Conservation (phyloP, 2,329 filamentous ascomycete genomes). For the Plectosphaerella cucumerina region DNA sequence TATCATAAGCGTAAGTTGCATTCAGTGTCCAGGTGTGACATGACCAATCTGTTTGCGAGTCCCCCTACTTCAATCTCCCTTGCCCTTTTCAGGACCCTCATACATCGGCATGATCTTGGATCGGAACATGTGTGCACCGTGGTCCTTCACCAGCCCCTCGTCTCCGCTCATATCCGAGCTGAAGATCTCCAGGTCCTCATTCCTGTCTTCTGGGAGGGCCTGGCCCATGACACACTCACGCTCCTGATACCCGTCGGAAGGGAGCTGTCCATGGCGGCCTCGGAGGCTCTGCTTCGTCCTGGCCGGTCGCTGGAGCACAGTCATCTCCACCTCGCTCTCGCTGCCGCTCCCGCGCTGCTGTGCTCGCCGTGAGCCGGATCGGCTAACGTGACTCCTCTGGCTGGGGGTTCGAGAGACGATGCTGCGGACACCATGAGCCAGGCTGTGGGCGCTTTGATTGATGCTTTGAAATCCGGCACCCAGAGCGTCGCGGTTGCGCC, state of each 20-base stretch:
- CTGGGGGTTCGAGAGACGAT: constrained; percentile 13
- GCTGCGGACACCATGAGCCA: constrained; percentile 26
- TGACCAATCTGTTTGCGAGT: too few species aligned
- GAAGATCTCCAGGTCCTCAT: constrained; percentile 15
- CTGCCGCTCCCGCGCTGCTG: constrained; percentile 6
- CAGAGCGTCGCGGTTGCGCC: constrained; percentile 29
- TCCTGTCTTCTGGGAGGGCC: constrained; percentile 27
- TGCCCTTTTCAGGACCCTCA: neutral
- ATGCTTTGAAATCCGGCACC: constrained; percentile 31
- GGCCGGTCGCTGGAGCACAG: constrained; percentile 8
- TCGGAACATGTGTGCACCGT: constrained; percentile 7
- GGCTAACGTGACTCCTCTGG: constrained; percentile 2
- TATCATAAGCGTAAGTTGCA: too few species aligned
- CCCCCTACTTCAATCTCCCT: neutral
- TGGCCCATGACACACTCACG: constrained; percentile 33
- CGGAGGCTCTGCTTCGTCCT: constrained; percentile 10
- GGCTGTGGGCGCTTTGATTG: constrained; percentile 27
- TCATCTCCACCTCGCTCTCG: constrained; percentile 22
- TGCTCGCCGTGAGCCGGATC: neutral
- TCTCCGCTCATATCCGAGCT: neutral
- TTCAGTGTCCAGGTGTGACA: too few species aligned
- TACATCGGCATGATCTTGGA: constrained; percentile 12
- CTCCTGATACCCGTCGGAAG: constrained; percentile 19
- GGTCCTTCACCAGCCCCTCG: constrained; percentile 2
- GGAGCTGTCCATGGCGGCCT: constrained; percentile 14